These are phyloP conservation scores for Shiraia bambusicola DNA, from an alignment of 2,329 filamentous ascomycete genomes.

Conservation along the genomic window DNA sequence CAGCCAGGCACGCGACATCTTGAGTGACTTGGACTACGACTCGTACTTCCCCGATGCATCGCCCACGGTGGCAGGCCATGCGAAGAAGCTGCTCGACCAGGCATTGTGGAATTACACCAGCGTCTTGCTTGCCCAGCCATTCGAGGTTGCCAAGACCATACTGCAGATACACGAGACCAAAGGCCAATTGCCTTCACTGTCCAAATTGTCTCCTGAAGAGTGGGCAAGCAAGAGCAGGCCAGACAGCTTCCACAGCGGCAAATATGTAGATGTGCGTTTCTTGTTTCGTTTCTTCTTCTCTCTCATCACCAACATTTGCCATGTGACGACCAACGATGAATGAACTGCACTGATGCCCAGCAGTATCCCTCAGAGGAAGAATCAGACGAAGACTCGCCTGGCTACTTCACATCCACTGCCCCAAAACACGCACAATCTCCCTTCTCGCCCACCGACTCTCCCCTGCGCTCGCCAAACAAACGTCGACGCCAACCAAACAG, in stretches of 20 bases:
- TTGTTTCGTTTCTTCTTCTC: no score
- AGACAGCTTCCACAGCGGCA: constrained; percentile 36
- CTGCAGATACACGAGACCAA: constrained; percentile 70
- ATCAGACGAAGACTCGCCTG: constrained; percentile 68
- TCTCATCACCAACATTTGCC: constrained; percentile 1
- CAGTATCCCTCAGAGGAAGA: constrained; percentile 66
- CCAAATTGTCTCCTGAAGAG: constrained; percentile 18
- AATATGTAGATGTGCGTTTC: constrained; percentile 36
- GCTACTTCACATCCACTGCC: constrained; percentile 77
- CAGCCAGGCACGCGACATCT: constrained; percentile 74
- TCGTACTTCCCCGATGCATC: constrained; percentile 78
- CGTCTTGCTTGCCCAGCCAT: constrained; percentile 87
- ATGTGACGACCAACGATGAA: constrained; percentile 23
- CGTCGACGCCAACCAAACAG: constrained; percentile 39
- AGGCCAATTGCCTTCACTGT: constrained; percentile 30
- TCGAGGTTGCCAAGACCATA: constrained; percentile 94
- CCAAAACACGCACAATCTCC: constrained; percentile 48
- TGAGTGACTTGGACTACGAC: constrained; percentile 89
- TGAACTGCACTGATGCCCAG: neutral
- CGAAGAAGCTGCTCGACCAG: constrained; percentile 77
- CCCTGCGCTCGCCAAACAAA: constrained; percentile 42
- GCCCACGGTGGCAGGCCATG: constrained; percentile 67
- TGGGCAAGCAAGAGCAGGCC: constrained; percentile 27
- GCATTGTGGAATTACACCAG: constrained; percentile 90
- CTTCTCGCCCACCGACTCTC: constrained; percentile 39